These are phyloP conservation scores for Suillus bovinus DNA, from an alignment of 768 basidiomycete species.

Conservation along the genomic window DNA sequence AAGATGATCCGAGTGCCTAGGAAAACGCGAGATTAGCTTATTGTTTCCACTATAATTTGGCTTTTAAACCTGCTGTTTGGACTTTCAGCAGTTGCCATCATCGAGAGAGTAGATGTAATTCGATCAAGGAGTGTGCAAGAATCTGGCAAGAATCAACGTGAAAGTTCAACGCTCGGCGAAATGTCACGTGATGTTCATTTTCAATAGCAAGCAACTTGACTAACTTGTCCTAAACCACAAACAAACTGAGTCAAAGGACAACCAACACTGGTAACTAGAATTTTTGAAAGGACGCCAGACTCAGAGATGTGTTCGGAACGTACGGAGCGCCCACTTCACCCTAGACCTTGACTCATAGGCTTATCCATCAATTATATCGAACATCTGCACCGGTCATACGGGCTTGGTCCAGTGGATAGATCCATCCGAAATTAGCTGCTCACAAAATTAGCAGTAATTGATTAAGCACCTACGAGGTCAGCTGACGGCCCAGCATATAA, in stretches of 20 bases:
- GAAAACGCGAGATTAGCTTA: background rate
- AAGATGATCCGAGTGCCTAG: background rate
- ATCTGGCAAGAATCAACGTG: background rate
- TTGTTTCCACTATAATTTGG: background rate
- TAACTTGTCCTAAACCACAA: background rate
- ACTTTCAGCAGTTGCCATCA: background rate
- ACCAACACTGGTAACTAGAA: background rate
- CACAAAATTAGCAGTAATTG: background rate
- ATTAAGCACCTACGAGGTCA: background rate
- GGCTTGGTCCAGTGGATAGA: background rate
- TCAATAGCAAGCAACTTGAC: no score
- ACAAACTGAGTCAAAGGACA: background rate
- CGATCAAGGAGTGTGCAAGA: background rate
- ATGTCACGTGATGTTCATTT: background rate
- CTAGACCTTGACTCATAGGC: background rate
- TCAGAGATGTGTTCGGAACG: background rate
- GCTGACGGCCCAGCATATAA: background rate
- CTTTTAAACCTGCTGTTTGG: background rate
- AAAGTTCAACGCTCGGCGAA: background rate
- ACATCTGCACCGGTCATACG: background rate
- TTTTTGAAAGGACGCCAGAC: background rate
- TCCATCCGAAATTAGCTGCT: background rate
- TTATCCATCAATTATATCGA: background rate
- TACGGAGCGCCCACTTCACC: background rate
- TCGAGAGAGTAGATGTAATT: background rate